These are phyloP conservation scores for Extremus antarcticus DNA, from an alignment of 495 filamentous ascomycete genomes.

Conservation along the genomic window DNA sequence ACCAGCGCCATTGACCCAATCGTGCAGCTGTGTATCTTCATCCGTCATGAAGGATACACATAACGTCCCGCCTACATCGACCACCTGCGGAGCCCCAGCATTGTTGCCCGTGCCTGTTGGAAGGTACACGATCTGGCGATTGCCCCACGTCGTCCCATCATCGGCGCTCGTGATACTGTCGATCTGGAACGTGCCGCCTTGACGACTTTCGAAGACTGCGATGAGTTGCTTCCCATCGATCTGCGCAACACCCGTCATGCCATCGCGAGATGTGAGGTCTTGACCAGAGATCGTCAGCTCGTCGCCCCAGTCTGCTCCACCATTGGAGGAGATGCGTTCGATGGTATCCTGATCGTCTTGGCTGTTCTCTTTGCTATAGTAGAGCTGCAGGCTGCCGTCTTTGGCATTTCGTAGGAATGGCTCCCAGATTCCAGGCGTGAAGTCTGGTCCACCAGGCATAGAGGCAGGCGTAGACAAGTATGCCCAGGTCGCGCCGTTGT, in stretches of 20 bases:
- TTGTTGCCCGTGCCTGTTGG: constrained; percentile 34
- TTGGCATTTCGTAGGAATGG: constrained; percentile 46
- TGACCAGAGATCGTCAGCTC: constrained; percentile 39
- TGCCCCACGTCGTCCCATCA: constrained; percentile 43
- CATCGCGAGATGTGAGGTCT: constrained; percentile 40
- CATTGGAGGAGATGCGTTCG: constrained; percentile 44
- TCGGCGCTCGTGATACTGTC: constrained; percentile 48
- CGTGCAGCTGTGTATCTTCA: constrained; percentile 34
- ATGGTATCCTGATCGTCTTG: constrained; percentile 51
- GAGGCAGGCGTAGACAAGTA: constrained; percentile 45
- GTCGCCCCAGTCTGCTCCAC: constrained; percentile 40
- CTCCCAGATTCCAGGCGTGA: constrained; percentile 53
- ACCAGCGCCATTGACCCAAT: constrained; percentile 12
- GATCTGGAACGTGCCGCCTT: constrained; percentile 38
- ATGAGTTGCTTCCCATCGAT: constrained; percentile 37
- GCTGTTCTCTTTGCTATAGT: constrained; percentile 46
- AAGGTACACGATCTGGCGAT: constrained; percentile 42
- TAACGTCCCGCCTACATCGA: constrained; percentile 45
- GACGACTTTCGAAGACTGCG: constrained; percentile 48
- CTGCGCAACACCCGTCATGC: constrained; percentile 53
- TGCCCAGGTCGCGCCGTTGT: constrained; percentile 43
- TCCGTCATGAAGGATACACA: constrained; percentile 53
- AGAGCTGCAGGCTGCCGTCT: constrained; percentile 41
- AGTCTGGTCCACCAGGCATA: constrained; percentile 29
- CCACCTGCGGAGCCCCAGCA: constrained; percentile 50